Evolutionary conservation across 1,284 basidiomycete species (phyloP), one percentile per base, ranked within the genome.

Genomic region (Ceratobasidium sp.): DNA sequence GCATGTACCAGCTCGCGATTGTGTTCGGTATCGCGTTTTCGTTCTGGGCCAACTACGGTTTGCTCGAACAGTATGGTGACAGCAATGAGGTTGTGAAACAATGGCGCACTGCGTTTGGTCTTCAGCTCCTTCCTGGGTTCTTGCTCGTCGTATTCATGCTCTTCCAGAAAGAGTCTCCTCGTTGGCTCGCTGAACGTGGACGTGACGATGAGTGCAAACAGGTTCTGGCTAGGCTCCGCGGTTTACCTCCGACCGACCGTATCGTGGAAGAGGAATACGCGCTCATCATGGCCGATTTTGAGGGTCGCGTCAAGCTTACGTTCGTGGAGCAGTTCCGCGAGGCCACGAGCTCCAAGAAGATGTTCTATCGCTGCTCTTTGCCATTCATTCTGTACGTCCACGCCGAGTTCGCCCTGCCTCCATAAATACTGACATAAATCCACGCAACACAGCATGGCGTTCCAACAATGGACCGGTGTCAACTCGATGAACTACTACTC

Each of bases 181-280:
- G 80, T 53, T 80, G 84, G 84, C 76, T 84, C 80, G 60, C 83
- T 80, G 55, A 82, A 82, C 42, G 83, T 80, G 84, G 82, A 23
- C 81, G 78, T 28, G 66, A 71, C 63, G 81, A 77, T 72, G 81
- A 75, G 78, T 81, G 70, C 80, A 77, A 71, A 44, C 9, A 33
- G 28, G 60, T 77, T 68, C 76, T 73, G 51, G 77, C 73, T 26
- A 55, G 66, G 56, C 46, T 79, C 39, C 68, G 77, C 76, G 73
- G 76, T 28, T 26, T 64, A 53, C 12, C 77, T 56, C 28, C 76
- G 63, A 51, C 63, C 44, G 73, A 77, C 64, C 81, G 79, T 28
- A 79, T 82, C 51, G 79, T 81, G 23, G 42, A 64, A 23, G 69
- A 77, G 18, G 79, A 80, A 61, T 40, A 73, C 26, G 33, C 56